A percentile compares a stretch with the other conserved stretches of the same genome.
Conservation (phyloP, 2,329 filamentous ascomycete genomes). For the Rhexocercosporidium sp. region DNA sequence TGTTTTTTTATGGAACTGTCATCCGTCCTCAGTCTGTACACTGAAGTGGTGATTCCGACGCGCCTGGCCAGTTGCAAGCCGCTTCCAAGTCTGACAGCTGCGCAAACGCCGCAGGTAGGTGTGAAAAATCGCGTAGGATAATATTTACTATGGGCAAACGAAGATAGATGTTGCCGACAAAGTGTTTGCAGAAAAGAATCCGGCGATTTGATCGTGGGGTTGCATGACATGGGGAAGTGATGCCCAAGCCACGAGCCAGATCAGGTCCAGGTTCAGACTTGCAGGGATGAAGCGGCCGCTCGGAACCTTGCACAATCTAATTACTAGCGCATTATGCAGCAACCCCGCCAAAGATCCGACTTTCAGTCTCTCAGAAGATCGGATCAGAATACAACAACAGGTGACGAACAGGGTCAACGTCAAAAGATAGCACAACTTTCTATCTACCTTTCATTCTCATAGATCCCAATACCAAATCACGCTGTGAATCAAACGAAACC, state of each 20-base stretch:
- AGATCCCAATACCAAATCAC: background rate
- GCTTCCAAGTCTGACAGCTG: background rate
- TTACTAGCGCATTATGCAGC: constrained; percentile 1
- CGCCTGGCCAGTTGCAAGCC: background rate
- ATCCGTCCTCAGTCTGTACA: background rate
- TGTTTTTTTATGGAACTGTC: constrained; percentile 14
- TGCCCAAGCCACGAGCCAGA: background rate
- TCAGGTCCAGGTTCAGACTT: background rate
- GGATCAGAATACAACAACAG: background rate
- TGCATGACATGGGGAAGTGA: background rate
- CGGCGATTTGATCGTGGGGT: background rate
- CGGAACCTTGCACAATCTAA: background rate
- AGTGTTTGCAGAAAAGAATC: background rate
- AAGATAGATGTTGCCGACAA: background rate
- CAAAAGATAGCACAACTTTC: background rate
- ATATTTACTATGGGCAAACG: background rate
- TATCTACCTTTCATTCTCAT: background rate
- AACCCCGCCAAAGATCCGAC: background rate
- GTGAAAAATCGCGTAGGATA: background rate
- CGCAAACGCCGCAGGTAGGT: background rate
- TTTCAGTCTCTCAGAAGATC: background rate
- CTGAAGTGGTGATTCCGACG: background rate
- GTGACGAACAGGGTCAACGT: background rate
- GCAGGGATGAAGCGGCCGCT: background rate
- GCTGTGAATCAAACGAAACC: background rate